Percentiles rank a stretch among this genome's conserved stretches.
These are phyloP conservation scores for Melastoma malabathricum DNA, from an alignment of 345 rosid genomes.

Conservation along the genomic window DNA sequence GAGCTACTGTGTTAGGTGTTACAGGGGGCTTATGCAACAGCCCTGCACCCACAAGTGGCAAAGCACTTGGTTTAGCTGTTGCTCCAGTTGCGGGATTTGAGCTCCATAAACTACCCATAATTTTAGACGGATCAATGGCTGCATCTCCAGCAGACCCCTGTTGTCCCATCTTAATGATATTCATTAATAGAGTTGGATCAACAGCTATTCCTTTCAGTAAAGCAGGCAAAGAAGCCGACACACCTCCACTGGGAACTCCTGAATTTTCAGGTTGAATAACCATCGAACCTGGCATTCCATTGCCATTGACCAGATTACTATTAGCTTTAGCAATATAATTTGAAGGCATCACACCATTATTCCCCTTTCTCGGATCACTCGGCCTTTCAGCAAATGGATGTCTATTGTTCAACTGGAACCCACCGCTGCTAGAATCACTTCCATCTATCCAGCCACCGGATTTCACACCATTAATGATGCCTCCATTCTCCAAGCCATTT, in stretches of 20 bases:
- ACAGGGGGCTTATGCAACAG: constrained; percentile 33
- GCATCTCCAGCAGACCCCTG: constrained; percentile 39
- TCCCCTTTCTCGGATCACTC: constrained; percentile 26
- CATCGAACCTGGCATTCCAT: no score
- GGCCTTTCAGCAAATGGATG: constrained; percentile 13
- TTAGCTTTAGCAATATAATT: neutral
- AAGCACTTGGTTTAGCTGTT: constrained; percentile 17
- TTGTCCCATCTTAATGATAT: constrained; percentile 60
- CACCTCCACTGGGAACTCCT: constrained; percentile 16
- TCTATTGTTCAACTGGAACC: constrained; percentile 18
- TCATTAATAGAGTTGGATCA: constrained; percentile 61
- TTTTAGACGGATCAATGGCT: constrained; percentile 23
- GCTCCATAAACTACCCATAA: constrained; percentile 24
- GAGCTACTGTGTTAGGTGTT: constrained; percentile 23
- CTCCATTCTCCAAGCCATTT: constrained; percentile 27
- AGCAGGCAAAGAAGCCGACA: constrained; percentile 29
- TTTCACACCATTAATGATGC: constrained; percentile 21
- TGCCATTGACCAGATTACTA: neutral
- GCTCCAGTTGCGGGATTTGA: constrained; percentile 26
- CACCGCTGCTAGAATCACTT: constrained; percentile 24
- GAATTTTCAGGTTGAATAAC: no score
- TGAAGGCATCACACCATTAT: constrained; percentile 24
- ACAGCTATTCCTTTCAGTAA: constrained; percentile 56
- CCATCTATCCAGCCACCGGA: constrained; percentile 61
- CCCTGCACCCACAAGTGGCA: constrained; percentile 25